These are phyloP conservation scores for Geoglossum glabrum DNA, from an alignment of 495 filamentous ascomycete species.

Conservation along the genomic window DNA sequence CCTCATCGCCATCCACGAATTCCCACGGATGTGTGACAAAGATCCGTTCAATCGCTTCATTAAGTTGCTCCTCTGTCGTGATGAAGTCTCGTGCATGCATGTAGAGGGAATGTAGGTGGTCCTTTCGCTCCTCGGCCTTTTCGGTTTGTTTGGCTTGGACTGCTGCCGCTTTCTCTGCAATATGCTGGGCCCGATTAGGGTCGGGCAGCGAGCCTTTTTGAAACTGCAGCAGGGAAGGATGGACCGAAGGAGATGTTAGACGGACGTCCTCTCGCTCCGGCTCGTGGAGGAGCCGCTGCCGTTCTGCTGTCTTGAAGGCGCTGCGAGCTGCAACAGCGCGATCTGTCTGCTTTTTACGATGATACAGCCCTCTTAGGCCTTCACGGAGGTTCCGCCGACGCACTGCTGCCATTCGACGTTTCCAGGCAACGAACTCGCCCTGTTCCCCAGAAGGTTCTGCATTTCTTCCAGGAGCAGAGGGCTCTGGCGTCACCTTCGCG, in stretches of 20 bases:
- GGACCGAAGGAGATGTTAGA: constrained; percentile 33
- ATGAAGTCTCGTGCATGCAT: constrained; percentile 9
- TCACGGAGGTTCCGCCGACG: constrained; percentile 44
- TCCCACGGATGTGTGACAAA: constrained; percentile 4
- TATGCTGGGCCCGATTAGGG: constrained; percentile 1
- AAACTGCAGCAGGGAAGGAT: constrained; percentile 22
- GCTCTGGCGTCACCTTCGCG: constrained; percentile 21
- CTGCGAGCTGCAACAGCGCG: constrained; percentile 18
- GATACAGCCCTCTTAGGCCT: constrained; percentile 34
- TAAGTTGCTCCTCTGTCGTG: constrained; percentile 8
- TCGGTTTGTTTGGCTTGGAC: constrained; percentile 13
- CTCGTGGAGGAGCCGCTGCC: constrained; percentile 25
- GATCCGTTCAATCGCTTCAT: constrained; percentile 4
- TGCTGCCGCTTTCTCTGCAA: background rate
- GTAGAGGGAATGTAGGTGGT: constrained; percentile 7
- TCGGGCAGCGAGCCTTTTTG: constrained; percentile 15
- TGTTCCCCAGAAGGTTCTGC: background rate
- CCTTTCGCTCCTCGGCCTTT: constrained; percentile 14
- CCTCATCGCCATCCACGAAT: background rate
- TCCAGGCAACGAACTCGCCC: constrained; percentile 38
- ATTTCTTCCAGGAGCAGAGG: constrained; percentile 3
- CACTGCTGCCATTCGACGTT: constrained; percentile 34
- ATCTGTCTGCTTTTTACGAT: constrained; percentile 31
- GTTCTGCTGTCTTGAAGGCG: constrained; percentile 19
- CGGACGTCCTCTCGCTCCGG: constrained; percentile 39